Percentiles rank a stretch among this genome's conserved stretches.
These are phyloP conservation scores for Penicillium sp. DNA, from an alignment of 2,329 filamentous ascomycete genomes.

Conservation along the genomic window DNA sequence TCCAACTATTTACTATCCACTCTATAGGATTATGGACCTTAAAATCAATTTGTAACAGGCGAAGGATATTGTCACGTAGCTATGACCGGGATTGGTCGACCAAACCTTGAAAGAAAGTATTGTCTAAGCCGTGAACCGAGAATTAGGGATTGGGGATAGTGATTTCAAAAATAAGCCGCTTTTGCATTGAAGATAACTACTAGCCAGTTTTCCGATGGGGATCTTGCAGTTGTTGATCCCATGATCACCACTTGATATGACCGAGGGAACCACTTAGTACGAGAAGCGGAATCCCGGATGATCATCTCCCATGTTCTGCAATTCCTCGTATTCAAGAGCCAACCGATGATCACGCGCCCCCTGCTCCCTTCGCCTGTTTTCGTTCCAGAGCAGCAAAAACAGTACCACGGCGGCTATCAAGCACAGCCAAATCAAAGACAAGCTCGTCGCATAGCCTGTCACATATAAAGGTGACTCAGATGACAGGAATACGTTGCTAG, in stretches of 20 bases:
- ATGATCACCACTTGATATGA: background rate
- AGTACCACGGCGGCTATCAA: conserved; percentile 6
- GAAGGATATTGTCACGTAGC: too few relatives aligned
- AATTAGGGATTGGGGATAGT: too few relatives aligned
- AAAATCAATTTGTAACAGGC: too few relatives aligned
- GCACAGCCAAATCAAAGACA: conserved; percentile 36
- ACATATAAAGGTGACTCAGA: conserved; percentile 40
- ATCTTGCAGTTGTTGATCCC: too few relatives aligned
- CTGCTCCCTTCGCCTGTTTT: background rate
- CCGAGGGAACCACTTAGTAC: background rate
- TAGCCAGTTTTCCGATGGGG: background rate
- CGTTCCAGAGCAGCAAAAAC: background rate
- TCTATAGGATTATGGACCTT: too few relatives aligned
- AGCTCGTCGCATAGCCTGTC: conserved; percentile 32
- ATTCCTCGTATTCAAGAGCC: background rate
- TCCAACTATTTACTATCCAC: too few relatives aligned
- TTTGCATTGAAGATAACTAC: too few relatives aligned
- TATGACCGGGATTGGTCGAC: too few relatives aligned
- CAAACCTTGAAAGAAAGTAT: too few relatives aligned
- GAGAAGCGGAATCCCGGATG: background rate
- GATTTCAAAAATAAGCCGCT: too few relatives aligned
- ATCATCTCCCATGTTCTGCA: background rate
- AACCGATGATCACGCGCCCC: background rate
- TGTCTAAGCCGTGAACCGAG: too few relatives aligned
- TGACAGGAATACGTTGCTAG: conserved; percentile 45